Evolutionary conservation across 345 rosid genomes (phyloP).

Genomic region (Lenwebbia sp.): DNA sequence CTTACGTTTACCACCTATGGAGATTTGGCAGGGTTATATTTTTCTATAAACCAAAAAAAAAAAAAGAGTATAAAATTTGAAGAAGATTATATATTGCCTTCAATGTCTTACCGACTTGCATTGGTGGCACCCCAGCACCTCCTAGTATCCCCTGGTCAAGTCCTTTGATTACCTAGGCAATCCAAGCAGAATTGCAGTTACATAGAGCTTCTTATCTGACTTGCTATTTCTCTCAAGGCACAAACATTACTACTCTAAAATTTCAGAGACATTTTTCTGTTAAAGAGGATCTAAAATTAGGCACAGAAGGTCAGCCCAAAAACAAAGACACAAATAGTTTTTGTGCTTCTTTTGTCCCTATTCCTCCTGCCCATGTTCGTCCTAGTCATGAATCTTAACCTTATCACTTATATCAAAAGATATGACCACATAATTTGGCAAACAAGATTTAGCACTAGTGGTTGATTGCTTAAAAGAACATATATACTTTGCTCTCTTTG

Average conservation of each 20-base stretch:
- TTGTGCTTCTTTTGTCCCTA: not conserved
- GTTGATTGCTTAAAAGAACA: not conserved
- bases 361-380: not conserved
- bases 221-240: not conserved
- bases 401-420: not conserved
- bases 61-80: not conserved
- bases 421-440: not conserved
- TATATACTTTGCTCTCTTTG: not conserved
- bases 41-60: not conserved
- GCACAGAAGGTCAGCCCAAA: not conserved
- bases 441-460: not conserved
- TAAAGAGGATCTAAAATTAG: not conserved
- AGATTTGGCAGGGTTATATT: not conserved
- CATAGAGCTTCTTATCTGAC: not conserved
- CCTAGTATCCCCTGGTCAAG: constrained; percentile 91
- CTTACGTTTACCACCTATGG: constrained; percentile 68
- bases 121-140: constrained; percentile 88
- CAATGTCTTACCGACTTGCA: constrained; percentile 56
- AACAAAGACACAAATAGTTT: not conserved
- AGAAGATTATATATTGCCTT: not conserved
- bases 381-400: not conserved
- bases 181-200: not conserved
- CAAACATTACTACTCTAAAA: not conserved
- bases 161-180: constrained; percentile 66
- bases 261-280: not conserved